Percentiles rank a stretch among this genome's conserved stretches.
Evolutionary conservation across 331 rosid genomes (phyloP).

Genomic region (Malus hybrid): DNA sequence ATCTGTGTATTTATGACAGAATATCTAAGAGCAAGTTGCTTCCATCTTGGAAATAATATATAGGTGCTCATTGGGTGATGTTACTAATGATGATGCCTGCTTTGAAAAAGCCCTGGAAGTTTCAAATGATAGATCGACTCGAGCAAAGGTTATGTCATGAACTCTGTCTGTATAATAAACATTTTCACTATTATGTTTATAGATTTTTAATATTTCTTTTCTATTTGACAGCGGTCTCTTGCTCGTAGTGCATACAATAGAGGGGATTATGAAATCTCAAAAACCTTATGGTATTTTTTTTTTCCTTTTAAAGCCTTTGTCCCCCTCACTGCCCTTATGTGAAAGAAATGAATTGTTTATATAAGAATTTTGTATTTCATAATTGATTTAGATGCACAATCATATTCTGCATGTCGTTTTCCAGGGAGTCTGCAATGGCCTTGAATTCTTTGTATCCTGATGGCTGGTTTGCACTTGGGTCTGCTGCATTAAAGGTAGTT

Average conservation of each 20-base stretch:
- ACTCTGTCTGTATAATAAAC: not conserved
- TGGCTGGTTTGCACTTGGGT: constrained; percentile 98
- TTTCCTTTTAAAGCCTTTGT: constrained; percentile 10
- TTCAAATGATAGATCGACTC: constrained; percentile 70
- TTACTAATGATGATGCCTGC: constrained; percentile 67
- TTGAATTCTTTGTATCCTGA: constrained; percentile 87
- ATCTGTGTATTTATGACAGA: not conserved
- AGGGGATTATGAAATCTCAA: constrained; percentile 76
- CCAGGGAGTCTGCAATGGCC: constrained; percentile 98
- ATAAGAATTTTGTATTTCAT: not conserved
- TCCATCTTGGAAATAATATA: constrained; percentile 5
- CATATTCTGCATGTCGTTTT: constrained; percentile 9
- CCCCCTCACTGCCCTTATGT: not conserved
- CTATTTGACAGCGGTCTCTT: constrained; percentile 63
- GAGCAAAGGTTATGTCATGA: constrained; percentile 66
- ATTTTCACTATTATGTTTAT: constrained; percentile 5
- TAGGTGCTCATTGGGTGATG: constrained; percentile 98
- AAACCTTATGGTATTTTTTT: constrained; percentile 54
- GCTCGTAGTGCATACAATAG: constrained; percentile 94
- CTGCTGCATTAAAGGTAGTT: constrained; percentile 93
- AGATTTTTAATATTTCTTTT: constrained; percentile 12
- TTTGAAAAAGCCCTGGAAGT: constrained; percentile 90
- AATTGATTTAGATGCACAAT: constrained; percentile 2
- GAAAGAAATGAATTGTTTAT: not conserved
- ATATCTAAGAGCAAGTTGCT: not conserved